Evolutionary conservation across 1,284 basidiomycete genomes (phyloP), one percentile per base, ranked within the genome.

Genomic region (Caloboletus firmus): DNA sequence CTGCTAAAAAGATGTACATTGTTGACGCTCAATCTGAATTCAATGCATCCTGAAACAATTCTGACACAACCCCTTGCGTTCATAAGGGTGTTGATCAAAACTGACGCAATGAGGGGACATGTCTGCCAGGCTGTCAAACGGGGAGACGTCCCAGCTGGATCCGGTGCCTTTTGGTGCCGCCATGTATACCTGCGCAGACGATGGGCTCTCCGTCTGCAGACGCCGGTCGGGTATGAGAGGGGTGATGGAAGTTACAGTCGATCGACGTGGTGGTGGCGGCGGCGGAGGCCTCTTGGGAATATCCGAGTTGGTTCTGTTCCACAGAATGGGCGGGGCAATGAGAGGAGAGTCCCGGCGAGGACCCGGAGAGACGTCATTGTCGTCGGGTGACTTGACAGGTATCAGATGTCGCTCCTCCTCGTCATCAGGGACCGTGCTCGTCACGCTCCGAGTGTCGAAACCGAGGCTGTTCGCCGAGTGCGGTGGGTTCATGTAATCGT

Each of bases 391-490:
- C 40, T 64, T 70, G 13, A 58, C 45, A 17, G 71, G 66, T 59
- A 74, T 59, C 49, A 74, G 45, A 39, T 62, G 56, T 32, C 66
- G 64, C 47, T 73, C 71, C 44, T 78, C 76, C 35, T 76, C 72
- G 15, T 76, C 76, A 32, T 78, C 79, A 4, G 72, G 65, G 11
- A 70, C 62, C 49, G 71, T 73, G 55, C 74, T 80, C 22, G 72
- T 66, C 42, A 79, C 68, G 58, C 78, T 81, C 42, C 65, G 73
- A 13, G 68, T 60, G 46, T 81, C 80, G 39, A 76, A 68, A n/a
- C 52, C 45, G 24, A 65, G 40, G 45, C 55, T 67, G 5, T 52
- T 68, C 3, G 59, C 65, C 34, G 58, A 66, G 43, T 72, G 70
- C 1, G 69, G 72, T 22, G 74, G 75, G 55, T 76, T 76, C 61